Base-by-base conservation (phyloP, 2,329 filamentous ascomycete genomes). In the Cladobotryum protrusum region DNA sequence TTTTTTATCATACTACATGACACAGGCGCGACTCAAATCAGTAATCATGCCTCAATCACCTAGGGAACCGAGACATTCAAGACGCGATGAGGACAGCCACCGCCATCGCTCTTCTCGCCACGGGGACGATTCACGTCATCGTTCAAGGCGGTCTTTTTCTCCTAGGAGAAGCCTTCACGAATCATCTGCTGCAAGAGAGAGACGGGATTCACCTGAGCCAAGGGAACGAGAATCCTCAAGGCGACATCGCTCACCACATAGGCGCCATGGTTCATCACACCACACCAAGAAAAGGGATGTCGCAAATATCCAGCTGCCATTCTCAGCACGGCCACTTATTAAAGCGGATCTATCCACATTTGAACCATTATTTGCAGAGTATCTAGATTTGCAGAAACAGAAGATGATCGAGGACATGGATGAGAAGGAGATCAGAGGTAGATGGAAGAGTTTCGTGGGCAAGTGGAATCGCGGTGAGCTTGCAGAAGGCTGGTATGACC, bases 391-490 rank as follows among this genome's bases (percentile, higher is more conserved):
- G 33, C 92, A 97, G 67, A 96, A 96, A 70, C 76, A 82, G 36
- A 77, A 87, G 37, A 71, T 85, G 47, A 71, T 95, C 1, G 75
- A 83, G 15, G 77, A 80, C 9, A 73, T 97, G 57, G 78, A 82
- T 49, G 84, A 89, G 55, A 77, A 79, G n/a, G 91, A 96, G 64
- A 69, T 83, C 1, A 85, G 78, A 56, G 90, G 91, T 1, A 75
- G 92, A 49, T 99, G 92, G 90, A 96, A 96, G 76, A 92, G 89
- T 64, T 99, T 97, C 61, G 67, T 92, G 12, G 76, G 79, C 4
- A 92, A 90, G 74, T 99, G 93, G 92, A 99, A 99, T 72, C 81
- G 82, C 60, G 86, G 84, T 63, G 88, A 92, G 70, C 74, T 97
- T 55, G 86, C 87, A 4, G 86, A 92, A 67, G 89, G 89, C 43